Base-by-base conservation (phyloP, 192 early-diverging fungal species). In the Cetraspora pellucida region DNA sequence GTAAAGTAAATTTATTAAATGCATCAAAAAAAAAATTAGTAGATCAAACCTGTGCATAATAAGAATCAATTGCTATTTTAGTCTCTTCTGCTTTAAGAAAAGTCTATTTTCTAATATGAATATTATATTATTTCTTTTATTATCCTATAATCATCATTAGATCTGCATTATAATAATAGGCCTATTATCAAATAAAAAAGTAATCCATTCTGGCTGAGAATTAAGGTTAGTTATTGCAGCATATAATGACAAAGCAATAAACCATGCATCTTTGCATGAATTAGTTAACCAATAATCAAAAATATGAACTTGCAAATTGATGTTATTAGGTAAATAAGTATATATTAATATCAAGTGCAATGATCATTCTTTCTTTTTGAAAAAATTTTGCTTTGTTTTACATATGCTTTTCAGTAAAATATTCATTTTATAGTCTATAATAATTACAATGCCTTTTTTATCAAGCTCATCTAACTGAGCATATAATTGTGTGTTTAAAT, bases 391-490 rank as follows among this genome's bases (percentile, higher is more conserved):
- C 23, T 67, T 67, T 21, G 44, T 67, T 67, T 67, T n/a, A 45
- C 9, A 10, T 45, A 17, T 21, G 21, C 19, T 67, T 67, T 67
- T 67, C 46, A 10, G 6, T 0, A 67, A n/a, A 45, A 67, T 45
- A 46, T 67, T 46, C 43, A 45, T 66, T 47, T 67, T 67, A 67
- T 67, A 67, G 17, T 67, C 23, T 7, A 67, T 23, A 3, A 67
- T 8, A 28, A 67, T 44, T 23, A 67, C 19, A 45, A 43, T 21
- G 1, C 8, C 19, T 3, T 45, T 47, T 46, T 46, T 10, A 47
- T 47, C 43, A 3, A 67, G 23, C 11, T 67, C n/a, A 3, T 10
- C 3, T 47, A 67, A 45, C 5, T 44, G 21, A 2, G 45, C 43
- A 46, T 67, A 46, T n/a, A 46, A 45, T 46, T 67, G 45, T n/a